Base-by-base conservation (phyloP, 768 basidiomycete species). In the Leccinum barrowsii region DNA sequence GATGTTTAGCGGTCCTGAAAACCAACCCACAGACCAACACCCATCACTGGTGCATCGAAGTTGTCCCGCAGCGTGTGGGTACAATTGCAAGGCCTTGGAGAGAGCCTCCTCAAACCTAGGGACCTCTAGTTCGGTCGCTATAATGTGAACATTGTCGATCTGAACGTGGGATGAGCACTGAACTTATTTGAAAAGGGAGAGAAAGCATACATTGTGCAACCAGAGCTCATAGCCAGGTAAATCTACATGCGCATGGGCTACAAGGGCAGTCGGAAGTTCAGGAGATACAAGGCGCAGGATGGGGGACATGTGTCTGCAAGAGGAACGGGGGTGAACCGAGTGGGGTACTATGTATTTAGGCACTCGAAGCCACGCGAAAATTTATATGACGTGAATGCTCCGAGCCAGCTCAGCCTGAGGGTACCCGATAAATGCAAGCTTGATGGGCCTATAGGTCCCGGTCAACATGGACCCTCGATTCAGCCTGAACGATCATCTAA, bases 11-110 rank as follows among this genome's bases (percentile, higher is more conserved):
- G 10, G 22, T 22, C 24, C 4, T 32, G 19, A 12, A n/a, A 15
- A 44, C 40, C 22, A 28, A 66, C 68, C 10, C 30, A 69, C 68
- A 57, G 35, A 67, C 67, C 67, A 69, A 30, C 32, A 48, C 8
- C 54, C 56, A 19, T 49, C 54, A 13, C 4, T 46, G 21, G 5
- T 51, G 17, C 54, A 58, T 32, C 61, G 58, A 50, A 69, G 60
- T 35, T 61, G 64, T 10, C 68, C 69, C 1, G 68, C 64, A n/a
- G 58, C 64, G 28, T 69, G 68, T 35, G 69, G 69, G 30, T 68
- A 69, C 12, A 69, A 3, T 52, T 70, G 68, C 10, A 69, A 52
- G 15, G 46, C 56, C 35, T 42, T 51, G 19, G 68, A 70, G 21
- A 69, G 64, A 13, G 68, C 67, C 11, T 61, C 61, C n/a, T 69